Evolutionary conservation across 768 basidiomycete genomes (phyloP).

Genomic region (Mycena polygramma): DNA sequence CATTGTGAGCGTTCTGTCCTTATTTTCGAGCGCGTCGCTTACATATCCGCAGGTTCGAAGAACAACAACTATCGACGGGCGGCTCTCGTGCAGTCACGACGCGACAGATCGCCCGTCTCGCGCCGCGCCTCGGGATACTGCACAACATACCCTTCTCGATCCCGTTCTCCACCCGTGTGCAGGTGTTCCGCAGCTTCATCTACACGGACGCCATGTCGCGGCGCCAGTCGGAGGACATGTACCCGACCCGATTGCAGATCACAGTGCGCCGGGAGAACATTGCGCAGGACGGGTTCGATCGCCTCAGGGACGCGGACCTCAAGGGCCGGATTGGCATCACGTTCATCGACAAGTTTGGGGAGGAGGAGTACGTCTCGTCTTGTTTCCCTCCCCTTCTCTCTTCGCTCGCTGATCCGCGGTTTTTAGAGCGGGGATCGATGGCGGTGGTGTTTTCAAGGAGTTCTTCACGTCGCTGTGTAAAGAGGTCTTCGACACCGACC

Average conservation of each 20-base stretch:
- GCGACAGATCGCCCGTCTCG: slow-evolving; percentile 80
- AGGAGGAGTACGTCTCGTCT: slow-evolving; percentile 75
- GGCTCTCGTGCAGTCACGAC: slow-evolving; percentile 59
- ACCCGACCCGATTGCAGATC: slow-evolving; percentile 51
- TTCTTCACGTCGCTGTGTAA: slow-evolving; percentile 93
- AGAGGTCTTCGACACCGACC: slow-evolving; percentile 95
- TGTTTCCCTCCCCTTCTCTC: neutral
- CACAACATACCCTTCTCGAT: slow-evolving; percentile 98
- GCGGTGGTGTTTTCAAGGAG: slow-evolving; percentile 98
- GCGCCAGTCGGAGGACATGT: slow-evolving; percentile 37
- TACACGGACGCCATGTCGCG: slow-evolving; percentile 64
- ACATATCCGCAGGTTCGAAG: slow-evolving; percentile 69
- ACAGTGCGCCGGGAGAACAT: slow-evolving; percentile 81
- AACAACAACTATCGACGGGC: slow-evolving; percentile 60
- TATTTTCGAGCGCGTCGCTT: neutral
- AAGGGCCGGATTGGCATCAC: slow-evolving; percentile 88
- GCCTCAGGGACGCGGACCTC: slow-evolving; percentile 80
- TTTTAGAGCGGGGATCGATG: slow-evolving; percentile 89
- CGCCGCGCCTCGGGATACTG: slow-evolving; percentile 89
- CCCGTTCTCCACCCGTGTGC: slow-evolving; percentile 92
- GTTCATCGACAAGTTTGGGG: slow-evolving; percentile 93
- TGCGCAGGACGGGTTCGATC: slow-evolving; percentile 92
- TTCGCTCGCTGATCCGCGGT: slow-evolving; percentile 11
- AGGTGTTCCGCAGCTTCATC: slow-evolving; percentile 90
- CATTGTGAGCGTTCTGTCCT: slow-evolving; percentile 67